Evolutionary conservation across 2,329 filamentous ascomycete genomes (phyloP).

Genomic region (Trematosphaeria pertusa): DNA sequence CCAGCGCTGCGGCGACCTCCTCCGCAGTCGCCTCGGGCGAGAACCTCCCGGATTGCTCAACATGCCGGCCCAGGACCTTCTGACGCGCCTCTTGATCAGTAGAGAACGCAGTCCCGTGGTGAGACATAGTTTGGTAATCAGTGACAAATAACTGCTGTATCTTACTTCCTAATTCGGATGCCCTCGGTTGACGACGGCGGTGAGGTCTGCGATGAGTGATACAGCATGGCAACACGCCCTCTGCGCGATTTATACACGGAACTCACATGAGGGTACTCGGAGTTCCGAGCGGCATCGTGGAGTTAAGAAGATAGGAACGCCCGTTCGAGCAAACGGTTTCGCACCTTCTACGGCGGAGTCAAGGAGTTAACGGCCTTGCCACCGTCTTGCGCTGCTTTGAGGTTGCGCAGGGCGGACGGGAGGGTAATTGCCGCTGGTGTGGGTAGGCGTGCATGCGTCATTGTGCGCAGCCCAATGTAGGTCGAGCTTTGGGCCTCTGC

Average conservation of each 20-base stretch:
- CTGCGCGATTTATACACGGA: background rate
- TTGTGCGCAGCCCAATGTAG: too few species aligned
- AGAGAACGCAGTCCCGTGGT: constrained; percentile 7
- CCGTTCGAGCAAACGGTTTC: too few species aligned
- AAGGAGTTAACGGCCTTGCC: too few species aligned
- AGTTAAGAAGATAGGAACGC: too few species aligned
- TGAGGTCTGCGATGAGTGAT: constrained; percentile 2
- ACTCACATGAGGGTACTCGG: too few species aligned
- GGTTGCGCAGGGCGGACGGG: too few species aligned
- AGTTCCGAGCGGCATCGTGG: too few species aligned
- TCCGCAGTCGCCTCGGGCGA: constrained; percentile 3
- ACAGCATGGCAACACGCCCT: background rate
- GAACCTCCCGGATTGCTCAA: constrained; percentile 4
- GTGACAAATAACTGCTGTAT: constrained; percentile 8
- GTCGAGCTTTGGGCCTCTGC: too few species aligned
- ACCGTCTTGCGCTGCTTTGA: too few species aligned
- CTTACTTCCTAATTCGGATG: background rate
- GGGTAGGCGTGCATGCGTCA: too few species aligned
- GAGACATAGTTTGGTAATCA: constrained; percentile 6
- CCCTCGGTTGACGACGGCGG: background rate
- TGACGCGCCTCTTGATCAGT: constrained; percentile 5
- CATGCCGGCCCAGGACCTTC: background rate
- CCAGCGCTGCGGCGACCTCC: constrained; percentile 1
- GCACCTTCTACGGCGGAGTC: too few species aligned
- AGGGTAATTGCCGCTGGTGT: too few species aligned